Evolutionary conservation across 345 rosid genomes (phyloP), one percentile per base, ranked within the genome.

Genomic region (Isatis tinctoria): DNA sequence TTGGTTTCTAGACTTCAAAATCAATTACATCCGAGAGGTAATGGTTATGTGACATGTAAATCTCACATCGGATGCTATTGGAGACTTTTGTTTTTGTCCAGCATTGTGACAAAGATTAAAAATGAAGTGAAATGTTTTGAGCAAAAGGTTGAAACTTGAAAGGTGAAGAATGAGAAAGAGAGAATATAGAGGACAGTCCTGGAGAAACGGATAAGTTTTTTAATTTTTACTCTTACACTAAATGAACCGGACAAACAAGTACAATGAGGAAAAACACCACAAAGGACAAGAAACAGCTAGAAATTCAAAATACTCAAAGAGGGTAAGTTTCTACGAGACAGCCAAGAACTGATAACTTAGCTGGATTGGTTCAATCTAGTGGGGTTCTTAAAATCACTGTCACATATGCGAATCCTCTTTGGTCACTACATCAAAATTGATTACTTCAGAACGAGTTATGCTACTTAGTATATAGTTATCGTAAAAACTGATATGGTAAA

Each of bases 41-140:
- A 62, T 68, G 79, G 54, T 67, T 60, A 75, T 30, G 64, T 61
- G 79, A 75, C 64, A 68, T 75, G 69, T 60, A 61, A 44, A 75
- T 75, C 74, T 75, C 79, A 75, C 79, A 69, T 75, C 74, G 74
- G 74, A 54, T 69, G 45, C 79, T 75, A 68, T 61, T 60, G 40
- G n/a, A 75, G 24, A 22, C 24, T 52, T 48, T 75, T 74, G 7
- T 48, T 32, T 70, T 69, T 69, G 65, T 52, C 79, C 69, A 24
- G 32, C 32, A 7, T 52, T 61, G 11, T 69, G 65, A 60, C 51
- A 68, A 67, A 51, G 6, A 32, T 51, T 9, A 3, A 24, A 11
- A 14, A 9, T 22, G 30, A 60, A 37, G 9, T 51, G 6, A 0
- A 40, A 4, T 12, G 8, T 12, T 51, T 2, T 22, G 41, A 52